A percentile compares a stretch with the other conserved stretches of the same genome.
Conservation (phyloP, 225 moss, liverwort and hornwort species). For the Pleurozium schreberi region DNA sequence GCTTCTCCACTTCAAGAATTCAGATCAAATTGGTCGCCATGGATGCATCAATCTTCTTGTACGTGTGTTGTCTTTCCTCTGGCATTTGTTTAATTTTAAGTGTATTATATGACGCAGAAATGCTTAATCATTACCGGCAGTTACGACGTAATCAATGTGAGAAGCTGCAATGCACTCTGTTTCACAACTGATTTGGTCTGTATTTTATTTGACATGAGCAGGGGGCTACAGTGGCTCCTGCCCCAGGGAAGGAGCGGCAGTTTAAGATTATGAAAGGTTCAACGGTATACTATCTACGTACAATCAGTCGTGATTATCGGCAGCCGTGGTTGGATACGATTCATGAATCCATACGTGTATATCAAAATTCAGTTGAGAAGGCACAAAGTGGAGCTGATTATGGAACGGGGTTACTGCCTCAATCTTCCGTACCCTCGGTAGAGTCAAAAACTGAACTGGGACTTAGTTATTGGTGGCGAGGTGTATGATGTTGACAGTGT, state of each 20-base stretch:
- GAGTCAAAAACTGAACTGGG: neutral
- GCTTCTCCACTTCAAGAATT: constrained; percentile 86
- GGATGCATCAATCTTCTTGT: constrained; percentile 88
- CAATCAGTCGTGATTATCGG: constrained; percentile 75
- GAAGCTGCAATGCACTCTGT: neutral
- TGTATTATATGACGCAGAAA: neutral
- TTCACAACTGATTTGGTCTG: neutral
- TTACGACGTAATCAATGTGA: neutral
- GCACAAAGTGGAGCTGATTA: constrained; percentile 74
- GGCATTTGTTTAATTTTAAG: neutral
- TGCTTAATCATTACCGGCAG: neutral
- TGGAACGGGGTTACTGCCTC: constrained; percentile 59
- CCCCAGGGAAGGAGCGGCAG: constrained; percentile 84
- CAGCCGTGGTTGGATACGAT: constrained; percentile 94
- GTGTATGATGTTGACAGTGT: neutral
- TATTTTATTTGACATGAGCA: constrained; percentile 16
- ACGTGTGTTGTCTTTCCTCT: neutral
- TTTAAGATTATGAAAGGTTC: constrained; percentile 95
- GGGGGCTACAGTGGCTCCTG: constrained; percentile 80
- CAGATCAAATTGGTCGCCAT: constrained; percentile 92
- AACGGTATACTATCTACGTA: constrained; percentile 83
- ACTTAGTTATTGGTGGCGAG: neutral
- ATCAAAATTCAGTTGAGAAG: constrained; percentile 73
- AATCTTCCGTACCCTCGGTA: constrained; percentile 89
- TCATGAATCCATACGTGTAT: constrained; percentile 74